Evolutionary conservation across 345 rosid species (phyloP).

Genomic region (Firmiana major): DNA sequence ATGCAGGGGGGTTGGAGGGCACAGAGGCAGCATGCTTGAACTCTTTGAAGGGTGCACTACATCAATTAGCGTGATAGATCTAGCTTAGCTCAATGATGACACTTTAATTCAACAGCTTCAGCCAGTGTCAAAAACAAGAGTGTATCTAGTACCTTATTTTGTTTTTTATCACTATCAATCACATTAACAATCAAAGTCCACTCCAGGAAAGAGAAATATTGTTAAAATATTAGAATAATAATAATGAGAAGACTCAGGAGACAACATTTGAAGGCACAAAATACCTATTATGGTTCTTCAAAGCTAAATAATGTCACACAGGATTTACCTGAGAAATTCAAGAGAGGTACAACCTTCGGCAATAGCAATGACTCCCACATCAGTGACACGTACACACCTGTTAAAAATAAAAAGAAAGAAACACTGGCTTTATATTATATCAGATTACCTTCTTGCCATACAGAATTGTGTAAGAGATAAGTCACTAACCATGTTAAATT

Average conservation of each 20-base stretch:
- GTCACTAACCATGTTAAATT: slow-evolving; percentile 83
- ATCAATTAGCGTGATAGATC: not conserved
- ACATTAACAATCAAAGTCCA: not conserved
- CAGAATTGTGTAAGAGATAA: slow-evolving; percentile 1
- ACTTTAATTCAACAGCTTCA: not conserved
- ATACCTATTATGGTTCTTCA: not conserved
- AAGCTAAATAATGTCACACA: not conserved
- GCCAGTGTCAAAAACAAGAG: not conserved
- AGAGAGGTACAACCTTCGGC: slow-evolving; percentile 75
- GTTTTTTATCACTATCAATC: not conserved
- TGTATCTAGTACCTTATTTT: not conserved
- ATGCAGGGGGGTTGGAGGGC: not conserved
- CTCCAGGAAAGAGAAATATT: not conserved
- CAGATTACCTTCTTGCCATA: slow-evolving; percentile 7
- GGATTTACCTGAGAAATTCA: slow-evolving; percentile 69
- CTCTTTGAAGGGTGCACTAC: not conserved
- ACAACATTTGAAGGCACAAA: not conserved
- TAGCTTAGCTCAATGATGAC: not conserved
- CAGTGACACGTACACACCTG: slow-evolving; percentile 85
- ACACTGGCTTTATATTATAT: not conserved
- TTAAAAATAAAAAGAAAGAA: slow-evolving; percentile 1
- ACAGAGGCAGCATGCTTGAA: not conserved
- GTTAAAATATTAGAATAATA: not conserved
- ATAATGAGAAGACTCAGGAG: not conserved
- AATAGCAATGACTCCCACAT: slow-evolving; percentile 64